Conservation (phyloP, 2,329 filamentous ascomycete genomes). For the Fusarium anguioides region DNA sequence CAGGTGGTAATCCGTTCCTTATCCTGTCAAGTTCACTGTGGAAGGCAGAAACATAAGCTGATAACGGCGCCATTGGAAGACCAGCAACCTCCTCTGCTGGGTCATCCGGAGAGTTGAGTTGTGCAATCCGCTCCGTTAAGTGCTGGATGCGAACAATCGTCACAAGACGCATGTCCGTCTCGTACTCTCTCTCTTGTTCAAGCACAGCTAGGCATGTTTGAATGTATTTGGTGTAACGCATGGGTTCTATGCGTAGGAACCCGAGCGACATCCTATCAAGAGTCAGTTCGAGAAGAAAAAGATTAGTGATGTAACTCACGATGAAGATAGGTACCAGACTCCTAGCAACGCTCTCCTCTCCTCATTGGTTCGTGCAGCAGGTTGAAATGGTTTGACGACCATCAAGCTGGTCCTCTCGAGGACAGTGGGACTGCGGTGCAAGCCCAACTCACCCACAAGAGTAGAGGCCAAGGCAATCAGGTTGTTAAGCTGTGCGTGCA, state of each 20-base stretch:
- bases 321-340: slow-evolving; percentile 65
- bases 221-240: slow-evolving; percentile 64
- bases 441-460: slow-evolving; percentile 59
- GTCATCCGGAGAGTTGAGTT: slow-evolving; percentile 52
- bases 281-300: slow-evolving; percentile 10
- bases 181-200: slow-evolving; percentile 56
- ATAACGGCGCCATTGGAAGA: slow-evolving; percentile 54
- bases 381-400: slow-evolving; percentile 54
- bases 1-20: slow-evolving; percentile 49
- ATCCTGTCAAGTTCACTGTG: slow-evolving; percentile 59
- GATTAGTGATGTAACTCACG: slow-evolving; percentile 51
- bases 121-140: slow-evolving; percentile 62
- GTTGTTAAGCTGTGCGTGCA: slow-evolving; percentile 64
- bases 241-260: slow-evolving; percentile 58
- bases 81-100: slow-evolving; percentile 49
- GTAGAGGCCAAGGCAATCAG: slow-evolving; percentile 61
- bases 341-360: slow-evolving; percentile 64
- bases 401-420: slow-evolving; percentile 58
- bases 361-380: slow-evolving; percentile 58
- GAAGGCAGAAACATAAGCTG: slow-evolving; percentile 60
- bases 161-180: slow-evolving; percentile 59
- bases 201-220: slow-evolving; percentile 62
- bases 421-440: slow-evolving; percentile 55
- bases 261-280: slow-evolving; percentile 54
- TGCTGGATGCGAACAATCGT: slow-evolving; percentile 62